phyloP scores from a whole-genome alignment of 495 filamentous ascomycete genomes.

The Hypoxylon crocopeplum region DNA sequence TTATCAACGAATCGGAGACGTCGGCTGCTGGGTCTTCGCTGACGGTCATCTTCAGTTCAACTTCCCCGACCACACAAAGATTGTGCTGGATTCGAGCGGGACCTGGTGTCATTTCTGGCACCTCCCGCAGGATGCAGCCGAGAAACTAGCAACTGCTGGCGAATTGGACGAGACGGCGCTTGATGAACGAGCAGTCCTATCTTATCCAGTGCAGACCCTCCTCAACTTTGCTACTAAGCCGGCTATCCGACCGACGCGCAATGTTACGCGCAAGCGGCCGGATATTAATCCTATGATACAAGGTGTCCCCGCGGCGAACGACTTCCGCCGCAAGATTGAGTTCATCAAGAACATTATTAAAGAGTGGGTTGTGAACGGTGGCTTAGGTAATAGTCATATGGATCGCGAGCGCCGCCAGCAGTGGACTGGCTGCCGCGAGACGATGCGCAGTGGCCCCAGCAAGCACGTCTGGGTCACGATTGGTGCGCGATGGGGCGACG shows the following conservation, averaged over 20 bases:
- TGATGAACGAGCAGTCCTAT: slow-evolving; percentile 64
- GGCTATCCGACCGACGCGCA: slow-evolving; percentile 53
- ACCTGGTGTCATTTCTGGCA: slow-evolving; percentile 86
- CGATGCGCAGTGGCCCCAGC: slow-evolving; percentile 59
- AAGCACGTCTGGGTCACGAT: slow-evolving; percentile 88
- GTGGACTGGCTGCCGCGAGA: slow-evolving; percentile 74
- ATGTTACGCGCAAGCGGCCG: slow-evolving; percentile 51
- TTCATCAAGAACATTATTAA: slow-evolving; percentile 75
- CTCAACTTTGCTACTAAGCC: slow-evolving; percentile 60
- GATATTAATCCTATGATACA: slow-evolving; percentile 65
- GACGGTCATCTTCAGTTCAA: slow-evolving; percentile 93
- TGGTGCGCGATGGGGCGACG: slow-evolving; percentile 77
- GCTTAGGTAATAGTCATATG: slow-evolving; percentile 67
- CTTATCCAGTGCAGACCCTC: slow-evolving; percentile 65
- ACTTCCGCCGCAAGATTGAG: slow-evolving; percentile 77
- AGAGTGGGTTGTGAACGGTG: slow-evolving; percentile 74
- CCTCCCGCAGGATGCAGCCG: slow-evolving; percentile 72
- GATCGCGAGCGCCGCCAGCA: slow-evolving; percentile 58
- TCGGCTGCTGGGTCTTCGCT: slow-evolving; percentile 86
- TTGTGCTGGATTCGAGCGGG: slow-evolving; percentile 76
- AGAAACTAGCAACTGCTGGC: slow-evolving; percentile 65
- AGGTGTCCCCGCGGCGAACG: slow-evolving; percentile 74
- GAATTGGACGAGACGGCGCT: slow-evolving; percentile 71
- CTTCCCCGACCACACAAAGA: slow-evolving; percentile 97
- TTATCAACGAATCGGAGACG: slow-evolving; percentile 86